Conservation (phyloP, 441 rosid species). For the Arabidopsis hybrid region DNA sequence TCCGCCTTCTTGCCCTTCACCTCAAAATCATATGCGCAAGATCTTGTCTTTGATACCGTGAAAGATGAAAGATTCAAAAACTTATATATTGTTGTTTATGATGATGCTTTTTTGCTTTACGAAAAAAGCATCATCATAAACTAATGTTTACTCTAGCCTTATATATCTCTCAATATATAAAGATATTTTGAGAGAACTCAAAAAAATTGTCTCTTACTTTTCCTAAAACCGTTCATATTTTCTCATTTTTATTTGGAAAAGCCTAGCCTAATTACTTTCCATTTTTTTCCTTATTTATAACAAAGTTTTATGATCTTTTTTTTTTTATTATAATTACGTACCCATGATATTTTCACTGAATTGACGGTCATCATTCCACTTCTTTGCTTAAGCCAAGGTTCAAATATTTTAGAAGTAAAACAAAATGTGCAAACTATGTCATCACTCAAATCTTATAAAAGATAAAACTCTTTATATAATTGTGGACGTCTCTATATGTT, state of each 20-base stretch:
- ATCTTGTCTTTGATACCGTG: too few species aligned
- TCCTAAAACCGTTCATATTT: neutral
- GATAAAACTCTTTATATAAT: neutral
- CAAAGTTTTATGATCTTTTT: neutral
- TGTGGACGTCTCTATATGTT: neutral
- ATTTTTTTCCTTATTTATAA: neutral
- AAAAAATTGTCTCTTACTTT: neutral
- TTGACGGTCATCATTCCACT: neutral
- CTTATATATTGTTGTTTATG: too few species aligned
- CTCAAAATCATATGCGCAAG: too few species aligned
- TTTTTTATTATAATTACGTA: too few species aligned
- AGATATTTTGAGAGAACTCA: neutral
- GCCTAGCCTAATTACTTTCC: neutral
- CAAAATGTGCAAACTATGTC: neutral
- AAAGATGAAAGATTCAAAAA: too few species aligned
- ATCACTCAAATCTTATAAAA: neutral
- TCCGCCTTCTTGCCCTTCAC: too few species aligned
- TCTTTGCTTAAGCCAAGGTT: neutral
- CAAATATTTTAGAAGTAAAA: neutral
- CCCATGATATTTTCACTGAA: too few species aligned
- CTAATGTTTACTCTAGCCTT: too few species aligned
- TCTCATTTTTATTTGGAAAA: neutral
- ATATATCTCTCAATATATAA: too few species aligned
- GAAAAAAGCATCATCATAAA: too few species aligned
- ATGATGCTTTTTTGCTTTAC: too few species aligned